A percentile compares a stretch with the other conserved stretches of the same genome.
These are phyloP conservation scores for Gymnopilus dilepis DNA, from an alignment of 768 basidiomycete species.

Conservation along the genomic window DNA sequence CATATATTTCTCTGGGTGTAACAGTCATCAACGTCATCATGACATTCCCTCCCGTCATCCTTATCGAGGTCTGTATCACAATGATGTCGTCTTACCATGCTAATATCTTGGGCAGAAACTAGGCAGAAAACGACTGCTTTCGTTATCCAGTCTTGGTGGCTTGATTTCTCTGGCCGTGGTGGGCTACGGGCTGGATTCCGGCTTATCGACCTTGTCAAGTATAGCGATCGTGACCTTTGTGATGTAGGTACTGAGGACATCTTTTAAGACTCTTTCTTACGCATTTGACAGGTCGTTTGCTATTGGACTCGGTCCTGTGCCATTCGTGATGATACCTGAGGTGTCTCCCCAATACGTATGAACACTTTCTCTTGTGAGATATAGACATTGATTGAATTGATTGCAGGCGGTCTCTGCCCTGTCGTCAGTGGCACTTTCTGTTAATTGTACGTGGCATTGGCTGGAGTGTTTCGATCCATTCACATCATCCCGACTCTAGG, in stretches of 20 bases:
- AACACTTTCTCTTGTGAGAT: not conserved
- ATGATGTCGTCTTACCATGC: not conserved
- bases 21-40: constrained; percentile 83
- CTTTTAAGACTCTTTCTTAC: not conserved
- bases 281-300: constrained; percentile 73
- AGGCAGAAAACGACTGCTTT: constrained; percentile 75
- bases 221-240: constrained; percentile 81
- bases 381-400: constrained; percentile 8
- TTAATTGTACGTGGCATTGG: constrained; percentile 59
- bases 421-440: constrained; percentile 74
- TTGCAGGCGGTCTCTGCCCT: constrained; percentile 78
- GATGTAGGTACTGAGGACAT: constrained; percentile 54
- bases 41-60: constrained; percentile 85
- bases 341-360: constrained; percentile 81
- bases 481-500: constrained; percentile 49
- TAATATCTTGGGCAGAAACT: constrained; percentile 53
- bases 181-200: constrained; percentile 72
- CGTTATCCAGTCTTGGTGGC: constrained; percentile 69
- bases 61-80: constrained; percentile 69
- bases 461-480: not conserved
- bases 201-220: constrained; percentile 65
- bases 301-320: constrained; percentile 88
- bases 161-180: constrained; percentile 67
- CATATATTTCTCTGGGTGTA: constrained; percentile 84
- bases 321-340: constrained; percentile 92